Percentiles rank a stretch among this genome's conserved stretches.
These are phyloP conservation scores for Fusarium fujikuroi DNA, from an alignment of 2,329 filamentous ascomycete genomes.

Conservation along the genomic window DNA sequence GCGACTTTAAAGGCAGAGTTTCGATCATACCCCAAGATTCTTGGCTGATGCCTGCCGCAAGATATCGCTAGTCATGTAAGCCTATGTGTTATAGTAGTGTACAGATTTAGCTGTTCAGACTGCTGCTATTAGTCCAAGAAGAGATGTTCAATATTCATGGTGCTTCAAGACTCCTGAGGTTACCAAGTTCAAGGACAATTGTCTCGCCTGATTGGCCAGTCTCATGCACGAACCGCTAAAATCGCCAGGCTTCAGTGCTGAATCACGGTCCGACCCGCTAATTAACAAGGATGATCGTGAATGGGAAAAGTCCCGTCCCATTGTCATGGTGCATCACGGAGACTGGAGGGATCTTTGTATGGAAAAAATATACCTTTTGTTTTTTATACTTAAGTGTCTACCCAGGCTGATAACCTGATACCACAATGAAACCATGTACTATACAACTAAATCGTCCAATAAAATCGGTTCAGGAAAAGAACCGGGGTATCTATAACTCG, in stretches of 20 bases:
- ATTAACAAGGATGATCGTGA: neutral
- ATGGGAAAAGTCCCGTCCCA: neutral
- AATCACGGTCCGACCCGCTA: constrained; percentile 17
- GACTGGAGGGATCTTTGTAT: neutral
- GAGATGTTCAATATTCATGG: constrained; percentile 2
- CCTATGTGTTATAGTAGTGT: neutral
- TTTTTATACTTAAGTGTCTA: neutral
- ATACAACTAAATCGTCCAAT: constrained; percentile 21
- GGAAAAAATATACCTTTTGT: neutral
- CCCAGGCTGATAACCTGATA: neutral
- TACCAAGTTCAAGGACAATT: neutral
- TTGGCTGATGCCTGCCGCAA: neutral
- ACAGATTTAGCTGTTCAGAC: neutral
- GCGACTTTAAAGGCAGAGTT: neutral
- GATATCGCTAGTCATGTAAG: constrained; percentile 7
- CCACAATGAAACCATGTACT: constrained; percentile 15
- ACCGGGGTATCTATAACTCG: constrained; percentile 45
- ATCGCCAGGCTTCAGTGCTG: constrained; percentile 36
- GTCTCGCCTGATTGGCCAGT: constrained; percentile 18
- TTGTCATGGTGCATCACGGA: neutral
- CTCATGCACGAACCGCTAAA: constrained; percentile 16
- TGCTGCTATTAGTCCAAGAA: neutral
- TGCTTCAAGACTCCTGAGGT: neutral
- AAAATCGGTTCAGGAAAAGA: constrained; percentile 24
- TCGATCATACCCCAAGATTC: constrained; percentile 2